A percentile compares a stretch with the other conserved stretches of the same genome.
Conservation (phyloP, 179 eudicot species). For the Silene coronaria region DNA sequence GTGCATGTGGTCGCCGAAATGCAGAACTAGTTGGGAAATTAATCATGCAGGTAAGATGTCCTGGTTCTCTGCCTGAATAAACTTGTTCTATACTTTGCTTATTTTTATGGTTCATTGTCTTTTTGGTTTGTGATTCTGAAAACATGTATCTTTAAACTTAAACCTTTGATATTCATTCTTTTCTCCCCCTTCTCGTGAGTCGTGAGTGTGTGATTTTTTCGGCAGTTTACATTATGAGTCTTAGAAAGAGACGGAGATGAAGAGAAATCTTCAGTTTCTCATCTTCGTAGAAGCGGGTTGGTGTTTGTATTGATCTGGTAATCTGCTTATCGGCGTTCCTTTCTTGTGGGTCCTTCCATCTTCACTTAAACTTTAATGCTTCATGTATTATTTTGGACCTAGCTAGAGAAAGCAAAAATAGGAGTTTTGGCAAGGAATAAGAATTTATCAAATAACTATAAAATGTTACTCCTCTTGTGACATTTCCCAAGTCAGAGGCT, state of each 20-base stretch:
- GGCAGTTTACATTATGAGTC: background rate
- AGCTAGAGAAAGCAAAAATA: background rate
- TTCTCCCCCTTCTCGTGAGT: background rate
- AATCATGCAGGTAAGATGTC: constrained; percentile 58
- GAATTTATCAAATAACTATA: background rate
- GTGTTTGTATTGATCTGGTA: background rate
- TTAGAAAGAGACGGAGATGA: background rate
- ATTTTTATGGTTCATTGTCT: background rate
- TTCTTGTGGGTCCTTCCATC: background rate
- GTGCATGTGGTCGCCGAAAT: constrained; percentile 53
- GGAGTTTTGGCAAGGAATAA: background rate
- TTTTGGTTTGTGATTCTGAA: background rate
- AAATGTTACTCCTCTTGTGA: background rate
- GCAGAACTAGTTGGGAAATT: constrained; percentile 55
- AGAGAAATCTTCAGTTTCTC: background rate
- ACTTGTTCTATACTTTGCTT: background rate
- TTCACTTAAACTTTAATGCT: background rate
- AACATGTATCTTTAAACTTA: background rate
- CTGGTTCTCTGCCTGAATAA: background rate
- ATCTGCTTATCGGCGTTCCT: background rate
- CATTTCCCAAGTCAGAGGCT: background rate
- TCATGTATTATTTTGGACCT: background rate
- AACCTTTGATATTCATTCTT: background rate
- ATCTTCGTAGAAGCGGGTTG: background rate
- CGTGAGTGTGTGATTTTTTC: background rate